A percentile compares a stretch with the other conserved stretches of the same genome.
These are phyloP conservation scores for Kregervanrija delftensis DNA, from an alignment of 805 yeast species.

Conservation along the genomic window DNA sequence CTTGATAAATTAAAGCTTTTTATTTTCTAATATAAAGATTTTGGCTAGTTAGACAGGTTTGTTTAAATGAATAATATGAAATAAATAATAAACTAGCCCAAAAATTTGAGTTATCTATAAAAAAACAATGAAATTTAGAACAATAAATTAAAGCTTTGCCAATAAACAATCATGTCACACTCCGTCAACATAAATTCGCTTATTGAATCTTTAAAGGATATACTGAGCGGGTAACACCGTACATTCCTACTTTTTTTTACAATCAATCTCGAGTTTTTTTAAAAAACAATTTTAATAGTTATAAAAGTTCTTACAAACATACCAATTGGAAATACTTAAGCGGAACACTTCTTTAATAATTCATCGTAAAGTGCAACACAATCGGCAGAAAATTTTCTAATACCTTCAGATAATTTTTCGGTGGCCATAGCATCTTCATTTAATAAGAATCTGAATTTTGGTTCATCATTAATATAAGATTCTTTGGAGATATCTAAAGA, in stretches of 20 bases:
- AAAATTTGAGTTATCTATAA: too few relatives aligned
- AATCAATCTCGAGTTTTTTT: too few relatives aligned
- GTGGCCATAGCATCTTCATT: constrained; percentile 99
- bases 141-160: too few relatives aligned
- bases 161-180: too few relatives aligned
- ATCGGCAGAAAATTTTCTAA: constrained; percentile 94
- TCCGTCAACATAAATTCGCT: too few relatives aligned
- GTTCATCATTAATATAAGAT: constrained; percentile 76
- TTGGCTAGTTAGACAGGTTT: neutral
- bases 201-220: too few relatives aligned
- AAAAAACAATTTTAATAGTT: neutral
- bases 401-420: constrained; percentile 96
- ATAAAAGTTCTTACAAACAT: neutral
- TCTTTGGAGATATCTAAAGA: constrained; percentile 59
- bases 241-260: too few relatives aligned
- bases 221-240: too few relatives aligned
- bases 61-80: too few relatives aligned
- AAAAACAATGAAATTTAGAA: too few relatives aligned
- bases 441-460: constrained; percentile 80
- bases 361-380: constrained; percentile 68
- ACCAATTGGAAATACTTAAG: constrained; percentile 24
- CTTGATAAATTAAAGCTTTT: neutral
- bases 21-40: neutral
- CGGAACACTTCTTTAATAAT: constrained; percentile 43
- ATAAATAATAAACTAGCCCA: too few relatives aligned